phyloP scores from a whole-genome alignment of 805 yeast species.

The Nakazawaea anatomiae region DNA sequence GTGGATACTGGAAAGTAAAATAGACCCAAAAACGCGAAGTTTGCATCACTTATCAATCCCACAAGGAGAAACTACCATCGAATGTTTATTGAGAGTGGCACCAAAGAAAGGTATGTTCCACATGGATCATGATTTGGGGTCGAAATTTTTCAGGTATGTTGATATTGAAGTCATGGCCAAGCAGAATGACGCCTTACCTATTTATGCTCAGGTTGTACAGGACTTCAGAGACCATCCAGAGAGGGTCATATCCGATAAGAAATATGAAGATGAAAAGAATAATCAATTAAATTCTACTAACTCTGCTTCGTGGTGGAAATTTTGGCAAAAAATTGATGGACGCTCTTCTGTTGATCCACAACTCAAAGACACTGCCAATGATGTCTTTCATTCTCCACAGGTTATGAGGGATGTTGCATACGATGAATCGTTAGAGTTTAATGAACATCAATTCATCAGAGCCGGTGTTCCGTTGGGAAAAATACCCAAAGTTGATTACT shows the following conservation, averaged over 20 bases:
- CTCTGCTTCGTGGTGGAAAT: constrained; percentile 20
- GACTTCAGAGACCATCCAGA: constrained; percentile 64
- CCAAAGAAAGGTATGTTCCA: constrained; percentile 56
- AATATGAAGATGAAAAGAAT: not conserved
- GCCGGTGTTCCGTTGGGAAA: constrained; percentile 92
- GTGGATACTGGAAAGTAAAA: constrained; percentile 74
- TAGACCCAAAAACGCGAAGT: constrained; percentile 45
- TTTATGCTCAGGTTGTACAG: constrained; percentile 70
- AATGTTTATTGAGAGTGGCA: constrained; percentile 68
- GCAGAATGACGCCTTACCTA: constrained; percentile 59
- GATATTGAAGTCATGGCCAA: constrained; percentile 79
- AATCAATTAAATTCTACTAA: not conserved
- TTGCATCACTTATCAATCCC: constrained; percentile 72
- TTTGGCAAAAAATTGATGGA: constrained; percentile 16
- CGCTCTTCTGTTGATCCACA: not conserved
- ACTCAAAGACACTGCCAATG: not conserved
- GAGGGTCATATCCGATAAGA: constrained; percentile 16
- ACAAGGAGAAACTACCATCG: constrained; percentile 61
- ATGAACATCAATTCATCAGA: constrained; percentile 48
- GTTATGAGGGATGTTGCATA: constrained; percentile 1
- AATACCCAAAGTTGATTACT: constrained; percentile 70
- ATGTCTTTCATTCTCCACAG: constrained; percentile 3
- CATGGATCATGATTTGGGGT: constrained; percentile 63
- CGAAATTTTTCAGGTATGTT: constrained; percentile 69
- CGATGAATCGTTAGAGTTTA: constrained; percentile 12